Evolutionary conservation across 805 yeast species (phyloP).

Genomic region (Candida berthetii): DNA sequence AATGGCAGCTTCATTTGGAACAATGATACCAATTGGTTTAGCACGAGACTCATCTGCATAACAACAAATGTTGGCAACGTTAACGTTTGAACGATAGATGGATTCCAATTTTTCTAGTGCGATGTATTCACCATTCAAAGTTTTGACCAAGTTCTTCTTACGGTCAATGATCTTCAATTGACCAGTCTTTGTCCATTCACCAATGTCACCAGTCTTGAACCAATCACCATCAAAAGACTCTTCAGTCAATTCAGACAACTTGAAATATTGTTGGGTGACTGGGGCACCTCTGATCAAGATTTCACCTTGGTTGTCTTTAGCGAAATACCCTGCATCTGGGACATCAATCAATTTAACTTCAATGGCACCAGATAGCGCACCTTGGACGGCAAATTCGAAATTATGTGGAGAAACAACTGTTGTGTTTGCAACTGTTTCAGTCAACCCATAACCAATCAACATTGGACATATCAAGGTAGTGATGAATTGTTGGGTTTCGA

Average conservation of each 20-base stretch:
- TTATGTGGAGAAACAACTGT: conserved; percentile 58
- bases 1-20: conserved; percentile 70
- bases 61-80: conserved; percentile 79
- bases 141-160: conserved; percentile 92
- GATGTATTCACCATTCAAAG: conserved; percentile 94
- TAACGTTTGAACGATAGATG: conserved; percentile 75
- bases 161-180: conserved; percentile 84
- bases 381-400: conserved; percentile 72
- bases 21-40: conserved; percentile 87
- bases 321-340: conserved; percentile 84
- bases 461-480: conserved; percentile 73
- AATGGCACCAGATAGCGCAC: conserved; percentile 76
- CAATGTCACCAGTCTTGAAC: conserved; percentile 97
- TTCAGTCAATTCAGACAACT: conserved; percentile 75
- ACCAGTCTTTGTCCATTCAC: conserved; percentile 83
- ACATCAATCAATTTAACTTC: conserved; percentile 90
- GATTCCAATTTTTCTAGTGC: conserved; percentile 95
- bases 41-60: conserved; percentile 86
- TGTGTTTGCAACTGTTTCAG: conserved; percentile 92
- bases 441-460: conserved; percentile 93
- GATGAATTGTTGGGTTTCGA: conserved; percentile 77
- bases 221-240: conserved; percentile 75
- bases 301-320: conserved; percentile 92
- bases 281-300: conserved; percentile 71
- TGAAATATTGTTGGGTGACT: conserved; percentile 72